Base-by-base conservation (phyloP, 2,329 filamentous ascomycete genomes). In the Diaporthe amygdali region DNA sequence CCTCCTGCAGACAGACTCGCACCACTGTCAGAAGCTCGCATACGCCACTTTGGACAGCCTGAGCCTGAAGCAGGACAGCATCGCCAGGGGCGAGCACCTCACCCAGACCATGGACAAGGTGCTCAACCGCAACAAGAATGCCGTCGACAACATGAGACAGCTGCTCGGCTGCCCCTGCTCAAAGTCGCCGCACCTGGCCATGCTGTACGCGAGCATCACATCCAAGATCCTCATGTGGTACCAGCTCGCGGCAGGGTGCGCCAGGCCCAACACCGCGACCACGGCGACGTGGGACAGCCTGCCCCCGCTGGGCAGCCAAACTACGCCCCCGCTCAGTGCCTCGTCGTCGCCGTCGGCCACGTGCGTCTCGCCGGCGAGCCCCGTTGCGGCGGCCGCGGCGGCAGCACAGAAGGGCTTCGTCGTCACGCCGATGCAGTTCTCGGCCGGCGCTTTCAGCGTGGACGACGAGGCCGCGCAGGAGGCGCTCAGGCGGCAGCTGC, bases 181-280 rank as follows among this genome's bases (percentile, higher is more conserved):
- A 39, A 70, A 61, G 54, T 68, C 61, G 10, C 71, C 71, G 6
- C 68, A 72, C 68, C 64, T 71, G 56, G 71, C 68, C 37, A 72
- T 72, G 71, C 71, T 72, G 20, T 72, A 72, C 30, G 71, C 71
- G 14, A 71, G 68, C 54, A 72, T 72, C 71, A 72, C 68, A 14
- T 72, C 71, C 61, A 72, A 72, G 71, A 70, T 72, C 54, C 71
- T 72, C 54, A 72, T 72, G 71, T 71, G 71, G 68, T 72, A 72
- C 63, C 71, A 72, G 61, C 68, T 72, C 46, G 71, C 68, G 6
- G 68, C 71, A 32, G 71, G 71, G 22, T 72, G 71, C 63, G 61
- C 68, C 34, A 71, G 34, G 39, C 47, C 63, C 54, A 63, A 46
- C 22, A 70, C 59, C 39, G n/a, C n/a, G 32, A 7, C 59, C 41